Evolutionary conservation across 495 filamentous ascomycete species (phyloP).

Genomic region (Jackrogersella minutella): DNA sequence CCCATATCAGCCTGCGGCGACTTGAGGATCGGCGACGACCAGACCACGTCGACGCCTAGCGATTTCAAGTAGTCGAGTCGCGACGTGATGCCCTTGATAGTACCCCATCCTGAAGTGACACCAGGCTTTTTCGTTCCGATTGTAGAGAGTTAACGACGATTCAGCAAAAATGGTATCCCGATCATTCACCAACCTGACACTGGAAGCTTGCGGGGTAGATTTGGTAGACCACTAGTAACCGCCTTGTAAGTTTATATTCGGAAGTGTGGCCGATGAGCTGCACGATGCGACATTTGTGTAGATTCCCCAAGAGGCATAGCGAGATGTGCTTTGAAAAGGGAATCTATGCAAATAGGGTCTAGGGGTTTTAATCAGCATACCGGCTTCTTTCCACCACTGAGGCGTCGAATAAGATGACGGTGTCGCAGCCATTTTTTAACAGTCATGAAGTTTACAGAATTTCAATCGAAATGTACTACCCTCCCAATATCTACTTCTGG

Average conservation of each 20-base stretch:
- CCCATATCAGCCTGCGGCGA: slow-evolving; percentile 66
- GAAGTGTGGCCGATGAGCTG: background rate
- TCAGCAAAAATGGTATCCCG: background rate
- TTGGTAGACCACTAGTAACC: slow-evolving; percentile 59
- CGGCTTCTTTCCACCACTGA: slow-evolving; percentile 65
- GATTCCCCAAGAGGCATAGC: no score
- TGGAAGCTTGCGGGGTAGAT: slow-evolving; percentile 70
- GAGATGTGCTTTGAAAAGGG: no score
- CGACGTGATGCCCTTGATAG: slow-evolving; percentile 64
- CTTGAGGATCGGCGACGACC: slow-evolving; percentile 53
- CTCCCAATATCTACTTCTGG: background rate
- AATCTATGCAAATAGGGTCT: background rate
- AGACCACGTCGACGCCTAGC: slow-evolving; percentile 49
- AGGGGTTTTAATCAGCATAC: slow-evolving; percentile 3
- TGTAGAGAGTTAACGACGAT: slow-evolving; percentile 12
- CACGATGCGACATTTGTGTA: no score
- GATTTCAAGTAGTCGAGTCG: slow-evolving; percentile 63
- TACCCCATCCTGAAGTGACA: slow-evolving; percentile 61
- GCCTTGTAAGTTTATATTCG: background rate
- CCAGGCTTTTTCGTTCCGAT: slow-evolving; percentile 25
- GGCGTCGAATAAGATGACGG: slow-evolving; percentile 50
- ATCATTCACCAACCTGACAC: slow-evolving; percentile 57
- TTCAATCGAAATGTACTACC: background rate
- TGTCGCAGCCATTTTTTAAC: slow-evolving; percentile 17
- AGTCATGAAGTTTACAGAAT: background rate